These are phyloP conservation scores for Neonectria ditissima DNA, from an alignment of 2,329 filamentous ascomycete species.

Conservation along the genomic window DNA sequence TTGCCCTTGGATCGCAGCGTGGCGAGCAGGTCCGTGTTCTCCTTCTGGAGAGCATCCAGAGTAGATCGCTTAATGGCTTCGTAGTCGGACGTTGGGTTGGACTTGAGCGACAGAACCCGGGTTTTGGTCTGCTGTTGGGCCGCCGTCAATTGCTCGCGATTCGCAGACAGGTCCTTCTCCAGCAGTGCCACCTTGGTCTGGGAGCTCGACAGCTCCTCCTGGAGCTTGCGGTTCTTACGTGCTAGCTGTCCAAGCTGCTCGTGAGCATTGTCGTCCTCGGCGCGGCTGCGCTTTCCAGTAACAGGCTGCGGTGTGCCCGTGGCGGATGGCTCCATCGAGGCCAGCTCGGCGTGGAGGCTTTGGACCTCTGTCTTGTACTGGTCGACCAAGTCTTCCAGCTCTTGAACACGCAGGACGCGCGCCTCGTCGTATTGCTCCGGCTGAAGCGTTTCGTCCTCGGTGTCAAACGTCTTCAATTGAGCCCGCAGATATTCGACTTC, in stretches of 20 bases:
- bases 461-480: slow-evolving; percentile 88
- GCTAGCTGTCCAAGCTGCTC: slow-evolving; percentile 84
- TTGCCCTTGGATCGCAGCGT: slow-evolving; percentile 68
- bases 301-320: slow-evolving; percentile 53
- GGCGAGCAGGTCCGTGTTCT: slow-evolving; percentile 85
- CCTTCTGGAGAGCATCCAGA: slow-evolving; percentile 79
- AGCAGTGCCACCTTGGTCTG: slow-evolving; percentile 79
- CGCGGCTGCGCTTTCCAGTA: slow-evolving; percentile 73
- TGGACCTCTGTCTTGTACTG: slow-evolving; percentile 87
- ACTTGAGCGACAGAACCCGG: slow-evolving; percentile 85
- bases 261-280: slow-evolving; percentile 70
- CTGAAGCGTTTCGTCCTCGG: slow-evolving; percentile 88
- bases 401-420: slow-evolving; percentile 78
- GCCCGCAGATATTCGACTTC: slow-evolving; percentile 95
- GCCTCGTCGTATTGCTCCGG: slow-evolving; percentile 81
- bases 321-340: slow-evolving; percentile 66
- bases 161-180: slow-evolving; percentile 79
- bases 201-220: slow-evolving; percentile 78
- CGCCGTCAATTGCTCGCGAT: slow-evolving; percentile 76
- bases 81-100: slow-evolving; percentile 90
- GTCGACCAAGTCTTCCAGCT: slow-evolving; percentile 88
- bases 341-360: slow-evolving; percentile 78
- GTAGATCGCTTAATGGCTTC: slow-evolving; percentile 88
- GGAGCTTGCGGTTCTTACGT: slow-evolving; percentile 88
- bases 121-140: slow-evolving; percentile 77